Evolutionary conservation across 306 rosid genomes (phyloP).

Genomic region (Gleditsia sinensis): DNA sequence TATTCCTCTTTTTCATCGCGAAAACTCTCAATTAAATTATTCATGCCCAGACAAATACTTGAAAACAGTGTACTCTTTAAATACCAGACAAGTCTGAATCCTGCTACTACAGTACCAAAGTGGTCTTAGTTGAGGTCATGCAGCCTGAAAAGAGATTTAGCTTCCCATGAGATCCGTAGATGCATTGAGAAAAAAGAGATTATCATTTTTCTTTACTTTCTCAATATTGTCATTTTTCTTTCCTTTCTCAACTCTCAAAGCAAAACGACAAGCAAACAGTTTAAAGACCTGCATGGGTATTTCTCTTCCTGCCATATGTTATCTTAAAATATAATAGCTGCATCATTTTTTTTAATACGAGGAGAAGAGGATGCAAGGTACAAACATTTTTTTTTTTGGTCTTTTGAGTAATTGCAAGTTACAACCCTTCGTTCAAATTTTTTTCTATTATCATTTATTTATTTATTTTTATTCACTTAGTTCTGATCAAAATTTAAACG

Average conservation of each 20-base stretch:
- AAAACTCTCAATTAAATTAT: background rate
- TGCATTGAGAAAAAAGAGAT: background rate
- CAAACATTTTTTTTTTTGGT: too few species aligned
- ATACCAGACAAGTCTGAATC: conserved; percentile 14
- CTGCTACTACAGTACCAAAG: conserved; percentile 10
- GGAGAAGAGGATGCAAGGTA: too few species aligned
- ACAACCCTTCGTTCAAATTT: too few species aligned
- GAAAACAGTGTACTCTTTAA: background rate
- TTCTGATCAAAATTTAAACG: too few species aligned
- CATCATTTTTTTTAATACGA: too few species aligned
- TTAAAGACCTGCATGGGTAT: background rate
- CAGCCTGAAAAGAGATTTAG: conserved; percentile 15
- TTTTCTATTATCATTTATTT: too few species aligned
- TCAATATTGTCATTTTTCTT: conserved; percentile 1
- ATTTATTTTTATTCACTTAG: too few species aligned
- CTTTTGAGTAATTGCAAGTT: too few species aligned
- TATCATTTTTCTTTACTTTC: background rate
- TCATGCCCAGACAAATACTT: background rate
- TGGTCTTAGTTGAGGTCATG: conserved; percentile 8
- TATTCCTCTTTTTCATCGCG: background rate
- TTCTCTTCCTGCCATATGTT: conserved; percentile 12
- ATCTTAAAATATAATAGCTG: too few species aligned
- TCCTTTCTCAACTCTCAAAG: conserved; percentile 8
- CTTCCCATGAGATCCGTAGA: conserved; percentile 37
- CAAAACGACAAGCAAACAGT: conserved; percentile 36